These are phyloP conservation scores for Pharnaceum exiguum DNA, from an alignment of 148 eudicot species.

Conservation along the genomic window DNA sequence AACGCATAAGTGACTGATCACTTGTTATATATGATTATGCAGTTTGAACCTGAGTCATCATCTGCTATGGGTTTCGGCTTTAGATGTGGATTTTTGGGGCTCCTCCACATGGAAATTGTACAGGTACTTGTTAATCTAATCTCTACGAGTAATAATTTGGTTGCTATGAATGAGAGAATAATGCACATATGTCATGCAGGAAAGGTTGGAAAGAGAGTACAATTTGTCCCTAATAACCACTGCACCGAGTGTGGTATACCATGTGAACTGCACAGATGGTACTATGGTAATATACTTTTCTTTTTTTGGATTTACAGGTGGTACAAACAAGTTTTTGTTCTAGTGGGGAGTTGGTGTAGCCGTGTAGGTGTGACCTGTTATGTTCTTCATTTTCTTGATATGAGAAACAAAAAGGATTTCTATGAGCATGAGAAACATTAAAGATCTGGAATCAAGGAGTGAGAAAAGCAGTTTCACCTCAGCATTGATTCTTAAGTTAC, in stretches of 20 bases:
- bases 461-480: too few species aligned
- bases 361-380: too few species aligned
- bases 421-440: too few species aligned
- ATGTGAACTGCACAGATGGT: slow-evolving; percentile 64
- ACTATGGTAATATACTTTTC: slow-evolving; percentile 54
- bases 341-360: too few species aligned
- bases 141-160: neutral
- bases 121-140: slow-evolving; percentile 44
- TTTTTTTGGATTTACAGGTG: neutral
- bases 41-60: slow-evolving; percentile 98
- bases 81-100: slow-evolving; percentile 97
- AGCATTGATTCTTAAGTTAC: too few species aligned
- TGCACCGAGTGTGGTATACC: slow-evolving; percentile 98
- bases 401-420: too few species aligned
- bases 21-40: slow-evolving; percentile 33
- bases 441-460: too few species aligned
- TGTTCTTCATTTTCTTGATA: too few species aligned
- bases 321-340: too few species aligned
- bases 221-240: slow-evolving; percentile 88
- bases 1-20: slow-evolving; percentile 1
- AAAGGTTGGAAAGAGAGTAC: slow-evolving; percentile 98
- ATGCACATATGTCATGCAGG: slow-evolving; percentile 47
- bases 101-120: slow-evolving; percentile 97
- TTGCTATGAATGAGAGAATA: neutral
- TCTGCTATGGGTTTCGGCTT: slow-evolving; percentile 99